Evolutionary conservation across 495 filamentous ascomycete genomes (phyloP), one percentile per base, ranked within the genome.

Genomic region (Bombardia bombarda): DNA sequence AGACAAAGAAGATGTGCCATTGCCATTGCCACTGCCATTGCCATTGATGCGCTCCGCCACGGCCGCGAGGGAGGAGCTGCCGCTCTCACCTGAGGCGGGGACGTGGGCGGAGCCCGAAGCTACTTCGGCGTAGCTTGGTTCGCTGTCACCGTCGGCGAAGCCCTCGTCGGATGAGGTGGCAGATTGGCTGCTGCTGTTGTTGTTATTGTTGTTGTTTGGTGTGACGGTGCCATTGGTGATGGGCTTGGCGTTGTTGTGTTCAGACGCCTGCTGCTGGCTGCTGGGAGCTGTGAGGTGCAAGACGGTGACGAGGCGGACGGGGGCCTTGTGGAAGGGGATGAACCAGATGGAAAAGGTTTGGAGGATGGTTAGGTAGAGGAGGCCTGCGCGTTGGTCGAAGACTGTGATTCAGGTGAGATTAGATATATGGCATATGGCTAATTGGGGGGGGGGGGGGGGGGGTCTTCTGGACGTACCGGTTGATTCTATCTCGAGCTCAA

Each of bases 261-360:
- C 25, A 9, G 13, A 39, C 8, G 25, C 12, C 30, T 8, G 22
- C 10, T 37, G 34, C 12, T 37, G 34, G 14, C 8, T 28, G 23
- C 49, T 23, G 24, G 38, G 42, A n/a, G 60, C 57, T n/a, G 57
- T 66, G 4, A 92, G 73, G 33, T 77, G 61, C 3, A 94, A 66
- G n/a, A 89, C 77, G 0, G 82, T 83, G n/a, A 83, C 80, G 9
- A 92, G 74, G 19, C 68, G 73, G 39, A 85, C 85, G 1, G 72
- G 71, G 14, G 83, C 70, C 7, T 72, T 63, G 64, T 86, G 75
- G 60, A 83, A 84, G 13, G 87, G 87, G 33, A 92, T 54, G 49
- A 88, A 63, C 77, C 82, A 88, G 47, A 89, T 72, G 5, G 77
- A 75, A 61, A 93, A 92, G 30, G 80, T 64, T 59, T 92, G 87